Base-by-base conservation (phyloP, 371 early-diverging fungal genomes). In the Dichotomocladium elegans region DNA sequence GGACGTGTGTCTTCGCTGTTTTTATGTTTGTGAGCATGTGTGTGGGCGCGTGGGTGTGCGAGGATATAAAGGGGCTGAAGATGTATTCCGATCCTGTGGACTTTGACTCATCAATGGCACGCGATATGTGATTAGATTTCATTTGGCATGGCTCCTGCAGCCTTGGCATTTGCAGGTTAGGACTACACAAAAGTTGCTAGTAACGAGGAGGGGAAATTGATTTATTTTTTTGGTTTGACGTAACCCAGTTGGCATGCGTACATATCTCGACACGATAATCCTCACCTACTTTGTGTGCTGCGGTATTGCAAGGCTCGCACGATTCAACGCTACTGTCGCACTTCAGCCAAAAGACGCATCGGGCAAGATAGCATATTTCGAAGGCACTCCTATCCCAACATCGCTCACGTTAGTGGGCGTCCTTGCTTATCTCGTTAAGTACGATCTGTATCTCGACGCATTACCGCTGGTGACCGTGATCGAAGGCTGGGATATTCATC, bases 301-400 rank as follows among this genome's bases (percentile, higher is more conserved):
- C 58, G 95, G 94, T 24, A 85, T 93, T 52, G 88, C 94, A 24
- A 84, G 95, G 31, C 71, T 94, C 47, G 95, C 95, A 4, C 72
- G 94, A 21, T 95, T 85, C 68, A 95, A 95, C 60, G 92, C 92
- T 7, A 92, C 93, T 0, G 89, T 93, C 0, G 91, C 92, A 8
- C 70, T 79, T 34, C 53, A 88, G 47, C 89, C 91, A 14, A 90
- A 88, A 53, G 92, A 92, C 55, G 62, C 54, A 3, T 70, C 72
- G 4, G 94, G 94, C 43, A 93, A 93, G 55, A 79, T 92, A 31
- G 56, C 70, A 15, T 88, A 87, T 59, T 95, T 92, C 74, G 93
- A 95, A 66, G 95, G 95, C 48, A 92, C 93, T 2, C 95, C 95
- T 12, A 93, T 95, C 26, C 95, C 93, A 1, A 87, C 90, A 0